Base-by-base conservation (phyloP, 1,139 yeast genomes). In the Meyerozyma elateridarum region DNA sequence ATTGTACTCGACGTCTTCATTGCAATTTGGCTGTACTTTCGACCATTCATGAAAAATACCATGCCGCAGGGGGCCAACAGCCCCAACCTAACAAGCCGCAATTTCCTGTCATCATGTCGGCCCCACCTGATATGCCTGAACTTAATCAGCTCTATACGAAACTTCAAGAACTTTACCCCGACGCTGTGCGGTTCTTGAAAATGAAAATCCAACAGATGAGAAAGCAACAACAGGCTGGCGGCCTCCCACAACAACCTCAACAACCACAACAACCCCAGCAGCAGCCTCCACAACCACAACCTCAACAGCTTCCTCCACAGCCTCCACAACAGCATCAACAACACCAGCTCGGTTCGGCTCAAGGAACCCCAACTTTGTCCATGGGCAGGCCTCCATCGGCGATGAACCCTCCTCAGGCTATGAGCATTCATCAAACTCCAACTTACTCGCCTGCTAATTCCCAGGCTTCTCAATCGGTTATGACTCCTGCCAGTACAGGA, bases 101-200 rank as follows among this genome's bases (percentile, higher is more conserved):
- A 35, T 68, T 73, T 38, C 81, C 81, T 0, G 60, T 70, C 22
- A 68, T 74, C 30, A 61, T 74, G 40, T 59, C 73, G 4, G 69
- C 81, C 5, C 80, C 80, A 3, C 67, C 65, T 5, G 79, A 73
- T 32, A 64, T 74, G 62, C 76, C 79, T 0, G 80, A 73, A 44
- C 56, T 75, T 33, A 56, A 54, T 34, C 70, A 60, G 29, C 58
- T 70, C 31, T 75, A 75, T 46, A 54, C 59, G 22, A 56, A 66
- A 33, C 53, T 75, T 32, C 75, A 73, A 40, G 75, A 70, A 33
- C 48, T 75, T 27, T 75, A 74, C 40, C 79, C 79, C 0, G 80
- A 74, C 39, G 77, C 76, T 0, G 54, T 73, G 22, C 75, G 69
- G 31, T 65, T 61, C 39, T 58, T 70, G 40, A 75, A 68, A 44